Evolutionary conservation across 345 rosid species (phyloP).

Genomic region (Arabis alpina): DNA sequence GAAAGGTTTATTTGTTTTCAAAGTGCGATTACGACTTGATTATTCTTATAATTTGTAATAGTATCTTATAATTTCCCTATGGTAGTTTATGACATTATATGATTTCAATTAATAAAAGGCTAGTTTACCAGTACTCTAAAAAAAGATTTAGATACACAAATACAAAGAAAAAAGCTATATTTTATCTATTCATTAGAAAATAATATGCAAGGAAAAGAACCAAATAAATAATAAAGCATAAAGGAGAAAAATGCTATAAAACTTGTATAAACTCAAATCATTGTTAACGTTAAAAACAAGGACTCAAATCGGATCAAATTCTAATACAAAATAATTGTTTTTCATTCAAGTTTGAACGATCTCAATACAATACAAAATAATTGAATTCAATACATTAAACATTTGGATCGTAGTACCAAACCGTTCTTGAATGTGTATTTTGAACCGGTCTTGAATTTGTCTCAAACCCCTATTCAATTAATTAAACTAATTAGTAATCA

Average conservation of each 20-base stretch:
- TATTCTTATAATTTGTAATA: no score
- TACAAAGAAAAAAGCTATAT: no score
- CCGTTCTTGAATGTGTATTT: constrained; percentile 47
- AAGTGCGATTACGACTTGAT: no score
- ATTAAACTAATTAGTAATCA: background rate
- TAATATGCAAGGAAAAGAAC: background rate
- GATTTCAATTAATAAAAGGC: no score
- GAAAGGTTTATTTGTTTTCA: no score
- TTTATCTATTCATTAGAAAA: no score
- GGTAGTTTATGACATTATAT: no score
- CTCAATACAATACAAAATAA: background rate
- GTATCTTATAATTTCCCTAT: no score
- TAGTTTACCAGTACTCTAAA: no score
- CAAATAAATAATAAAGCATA: background rate
- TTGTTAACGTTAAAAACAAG: background rate
- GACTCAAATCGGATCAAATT: background rate
- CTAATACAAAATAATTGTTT: background rate
- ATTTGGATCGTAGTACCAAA: constrained; percentile 48
- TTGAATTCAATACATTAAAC: background rate
- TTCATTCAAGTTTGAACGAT: background rate
- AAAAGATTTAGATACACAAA: no score
- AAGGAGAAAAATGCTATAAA: background rate
- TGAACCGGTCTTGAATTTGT: constrained; percentile 74
- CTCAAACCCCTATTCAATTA: constrained; percentile 54
- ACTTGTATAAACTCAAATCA: background rate